These are phyloP conservation scores for Wickerhamomyces mucosus DNA, from an alignment of 805 yeast species.

Conservation along the genomic window DNA sequence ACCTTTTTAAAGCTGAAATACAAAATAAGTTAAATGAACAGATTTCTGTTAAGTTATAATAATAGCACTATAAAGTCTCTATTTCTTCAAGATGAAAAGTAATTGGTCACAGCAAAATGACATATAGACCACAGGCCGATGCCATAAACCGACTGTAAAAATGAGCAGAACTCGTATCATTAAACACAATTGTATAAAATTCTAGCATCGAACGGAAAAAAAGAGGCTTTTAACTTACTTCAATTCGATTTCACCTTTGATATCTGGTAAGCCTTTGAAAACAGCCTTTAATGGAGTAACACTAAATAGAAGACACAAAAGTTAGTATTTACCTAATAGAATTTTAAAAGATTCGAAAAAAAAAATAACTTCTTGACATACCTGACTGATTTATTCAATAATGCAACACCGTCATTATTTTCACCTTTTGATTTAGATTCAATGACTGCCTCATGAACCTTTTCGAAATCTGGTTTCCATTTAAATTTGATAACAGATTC, in stretches of 20 bases:
- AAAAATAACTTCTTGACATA: conserved; percentile 9
- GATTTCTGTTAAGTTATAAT: too few species aligned
- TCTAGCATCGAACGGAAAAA: too few species aligned
- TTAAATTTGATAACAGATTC: conserved; percentile 41
- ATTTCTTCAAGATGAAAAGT: too few species aligned
- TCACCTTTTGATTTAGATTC: conserved; percentile 23
- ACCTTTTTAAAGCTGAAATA: too few species aligned
- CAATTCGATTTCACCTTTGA: conserved; percentile 49
- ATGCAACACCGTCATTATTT: conserved; percentile 23
- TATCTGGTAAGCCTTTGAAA: conserved; percentile 48
- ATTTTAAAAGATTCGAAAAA: conserved; percentile 9
- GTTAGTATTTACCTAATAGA: conserved; percentile 26
- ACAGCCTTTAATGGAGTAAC: conserved; percentile 69
- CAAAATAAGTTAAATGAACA: too few species aligned
- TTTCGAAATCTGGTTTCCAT: conserved; percentile 80
- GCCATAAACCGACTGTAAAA: too few species aligned
- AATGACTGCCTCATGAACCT: conserved; percentile 46
- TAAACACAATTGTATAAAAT: too few species aligned
- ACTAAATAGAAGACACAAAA: too few species aligned
- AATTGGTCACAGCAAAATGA: too few species aligned
- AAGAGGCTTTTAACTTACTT: conserved; percentile 13
- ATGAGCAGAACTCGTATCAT: too few species aligned
- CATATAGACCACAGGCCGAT: too few species aligned
- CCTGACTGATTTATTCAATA: conserved; percentile 19
- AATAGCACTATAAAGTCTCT: too few species aligned